phyloP scores from a whole-genome alignment of 208 protist species.

The Wallacemonas sp. region DNA sequence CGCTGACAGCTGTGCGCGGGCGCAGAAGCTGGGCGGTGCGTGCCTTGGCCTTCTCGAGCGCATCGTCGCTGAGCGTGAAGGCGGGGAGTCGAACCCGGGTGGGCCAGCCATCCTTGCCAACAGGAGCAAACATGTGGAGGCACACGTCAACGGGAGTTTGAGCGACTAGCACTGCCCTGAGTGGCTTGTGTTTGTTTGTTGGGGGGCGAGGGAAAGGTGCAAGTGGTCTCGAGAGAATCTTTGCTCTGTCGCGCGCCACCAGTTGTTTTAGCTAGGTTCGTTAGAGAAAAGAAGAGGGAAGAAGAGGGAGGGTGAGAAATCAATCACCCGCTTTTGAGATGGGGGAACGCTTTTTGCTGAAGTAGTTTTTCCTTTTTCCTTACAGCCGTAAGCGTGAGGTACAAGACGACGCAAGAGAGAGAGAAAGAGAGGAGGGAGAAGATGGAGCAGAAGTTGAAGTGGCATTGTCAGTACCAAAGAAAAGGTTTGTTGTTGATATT shows the following conservation, averaged over 20 bases:
- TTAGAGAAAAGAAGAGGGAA: too few relatives aligned
- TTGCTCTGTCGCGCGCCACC: too few relatives aligned
- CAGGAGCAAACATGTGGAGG: constrained; percentile 3
- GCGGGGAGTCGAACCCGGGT: constrained; percentile 1
- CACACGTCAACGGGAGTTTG: not conserved
- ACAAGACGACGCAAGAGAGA: not conserved
- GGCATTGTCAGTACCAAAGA: too few relatives aligned
- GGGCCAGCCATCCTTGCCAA: constrained; percentile 5
- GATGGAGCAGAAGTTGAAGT: not conserved
- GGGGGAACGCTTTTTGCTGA: too few relatives aligned
- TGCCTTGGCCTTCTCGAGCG: constrained; percentile 1
- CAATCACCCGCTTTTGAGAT: too few relatives aligned
- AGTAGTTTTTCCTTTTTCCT: too few relatives aligned
- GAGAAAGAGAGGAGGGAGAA: not conserved
- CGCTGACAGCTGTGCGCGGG: constrained; percentile 23
- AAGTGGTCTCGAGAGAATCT: too few relatives aligned
- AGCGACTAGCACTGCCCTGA: not conserved
- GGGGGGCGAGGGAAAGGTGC: too few relatives aligned
- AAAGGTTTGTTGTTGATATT: too few relatives aligned
- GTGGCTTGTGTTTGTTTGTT: not conserved
- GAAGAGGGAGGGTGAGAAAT: too few relatives aligned
- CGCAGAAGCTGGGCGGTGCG: constrained; percentile 18
- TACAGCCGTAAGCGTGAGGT: not conserved
- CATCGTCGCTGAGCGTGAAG: constrained; percentile 8
- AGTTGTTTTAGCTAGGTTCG: too few relatives aligned